A percentile compares a stretch with the other conserved stretches of the same genome.
Conservation (phyloP, 169 alveolate genomes). For the Fabrea salina region DNA sequence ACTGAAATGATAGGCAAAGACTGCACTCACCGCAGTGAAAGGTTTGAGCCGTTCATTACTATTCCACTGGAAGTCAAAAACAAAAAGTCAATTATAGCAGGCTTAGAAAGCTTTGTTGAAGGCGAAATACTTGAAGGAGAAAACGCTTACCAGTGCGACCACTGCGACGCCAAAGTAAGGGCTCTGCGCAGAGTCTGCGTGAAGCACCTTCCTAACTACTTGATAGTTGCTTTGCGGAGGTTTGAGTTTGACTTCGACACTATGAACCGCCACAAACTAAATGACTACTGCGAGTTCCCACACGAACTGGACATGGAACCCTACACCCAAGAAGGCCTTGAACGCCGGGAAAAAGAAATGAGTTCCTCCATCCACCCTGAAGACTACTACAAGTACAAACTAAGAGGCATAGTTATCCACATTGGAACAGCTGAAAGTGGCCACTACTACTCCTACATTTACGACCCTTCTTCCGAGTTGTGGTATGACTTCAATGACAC, state of each 20-base stretch:
- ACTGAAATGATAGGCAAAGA: constrained; percentile 74
- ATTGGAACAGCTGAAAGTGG: constrained; percentile 85
- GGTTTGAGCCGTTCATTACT: constrained; percentile 71
- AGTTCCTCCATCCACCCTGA: constrained; percentile 46
- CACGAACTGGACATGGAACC: constrained; percentile 73
- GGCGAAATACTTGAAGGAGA: constrained; percentile 86
- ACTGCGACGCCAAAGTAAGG: constrained; percentile 77
- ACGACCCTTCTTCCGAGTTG: constrained; percentile 56
- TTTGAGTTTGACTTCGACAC: constrained; percentile 77
- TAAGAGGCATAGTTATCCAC: constrained; percentile 83
- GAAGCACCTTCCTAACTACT: constrained; percentile 77
- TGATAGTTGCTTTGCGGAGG: constrained; percentile 72
- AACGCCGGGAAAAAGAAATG: constrained; percentile 61
- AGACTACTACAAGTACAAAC: constrained; percentile 63
- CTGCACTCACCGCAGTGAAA: constrained; percentile 78
- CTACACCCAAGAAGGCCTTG: constrained; percentile 69
- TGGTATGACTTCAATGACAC: constrained; percentile 87
- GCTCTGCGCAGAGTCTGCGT: constrained; percentile 75
- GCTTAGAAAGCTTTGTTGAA: constrained; percentile 68
- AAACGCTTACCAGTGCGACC: constrained; percentile 79
- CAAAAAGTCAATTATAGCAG: constrained; percentile 68
- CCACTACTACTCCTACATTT: constrained; percentile 78
- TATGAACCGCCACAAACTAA: constrained; percentile 74
- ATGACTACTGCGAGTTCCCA: constrained; percentile 84
- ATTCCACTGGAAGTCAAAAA: constrained; percentile 75